Evolutionary conservation across 192 early-diverging fungal species (phyloP).

Genomic region (Pilaira anomala): DNA sequence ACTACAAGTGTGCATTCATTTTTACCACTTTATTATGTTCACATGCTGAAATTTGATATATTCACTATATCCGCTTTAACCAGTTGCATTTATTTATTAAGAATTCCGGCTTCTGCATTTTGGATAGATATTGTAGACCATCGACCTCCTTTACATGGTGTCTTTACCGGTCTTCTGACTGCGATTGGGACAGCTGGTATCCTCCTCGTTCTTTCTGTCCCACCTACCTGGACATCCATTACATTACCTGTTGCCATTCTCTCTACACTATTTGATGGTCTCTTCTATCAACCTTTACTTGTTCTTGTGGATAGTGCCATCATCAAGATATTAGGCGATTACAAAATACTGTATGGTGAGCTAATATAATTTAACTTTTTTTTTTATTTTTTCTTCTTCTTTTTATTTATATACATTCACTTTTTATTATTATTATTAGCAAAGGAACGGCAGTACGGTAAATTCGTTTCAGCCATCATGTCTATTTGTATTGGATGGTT

Average conservation of each 20-base stretch:
- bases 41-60: constrained; percentile 10
- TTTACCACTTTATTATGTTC: constrained; percentile 19
- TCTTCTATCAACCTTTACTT: constrained; percentile 18
- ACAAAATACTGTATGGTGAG: constrained; percentile 30
- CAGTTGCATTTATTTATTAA: background rate
- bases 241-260: constrained; percentile 9
- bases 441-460: constrained; percentile 22
- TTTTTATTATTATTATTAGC: too few species aligned
- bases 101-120: background rate
- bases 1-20: constrained; percentile 19
- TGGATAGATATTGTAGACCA: constrained; percentile 19
- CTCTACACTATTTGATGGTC: constrained; percentile 25
- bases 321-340: constrained; percentile 29
- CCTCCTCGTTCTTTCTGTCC: constrained; percentile 15
- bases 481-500: constrained; percentile 22
- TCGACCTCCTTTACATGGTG: constrained; percentile 15
- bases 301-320: constrained; percentile 25
- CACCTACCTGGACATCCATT: constrained; percentile 14
- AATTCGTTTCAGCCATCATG: constrained; percentile 11
- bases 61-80: constrained; percentile 3
- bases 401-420: background rate
- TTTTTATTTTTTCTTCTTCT: constrained; percentile 1
- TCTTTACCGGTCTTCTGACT: constrained; percentile 17
- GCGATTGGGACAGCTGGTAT: constrained; percentile 14
- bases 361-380: background rate